A percentile compares a stretch with the other conserved stretches of the same genome.
These are phyloP conservation scores for Barbatosphaeria neglecta DNA, from an alignment of 495 filamentous ascomycete species.

Conservation along the genomic window DNA sequence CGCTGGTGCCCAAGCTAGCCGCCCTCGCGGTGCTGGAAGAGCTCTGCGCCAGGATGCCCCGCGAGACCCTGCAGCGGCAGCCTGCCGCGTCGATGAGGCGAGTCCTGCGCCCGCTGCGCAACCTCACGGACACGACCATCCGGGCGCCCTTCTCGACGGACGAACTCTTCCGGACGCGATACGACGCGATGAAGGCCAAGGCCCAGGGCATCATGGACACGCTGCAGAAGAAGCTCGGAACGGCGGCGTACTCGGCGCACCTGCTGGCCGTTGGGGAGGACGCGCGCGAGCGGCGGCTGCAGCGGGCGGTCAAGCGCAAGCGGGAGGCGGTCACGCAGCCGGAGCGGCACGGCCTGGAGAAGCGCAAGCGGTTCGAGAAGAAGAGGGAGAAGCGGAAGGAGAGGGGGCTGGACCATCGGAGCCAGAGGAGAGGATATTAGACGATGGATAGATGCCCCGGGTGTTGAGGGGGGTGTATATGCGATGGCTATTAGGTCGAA, in stretches of 20 bases:
- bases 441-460: not conserved
- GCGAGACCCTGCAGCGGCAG: conserved; percentile 42
- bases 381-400: conserved; percentile 76
- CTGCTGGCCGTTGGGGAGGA: conserved; percentile 56
- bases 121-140: conserved; percentile 70
- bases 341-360: conserved; percentile 63
- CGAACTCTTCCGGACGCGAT: conserved; percentile 50
- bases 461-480: too few relatives aligned
- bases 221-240: conserved; percentile 77
- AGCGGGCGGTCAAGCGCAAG: conserved; percentile 66
- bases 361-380: conserved; percentile 74
- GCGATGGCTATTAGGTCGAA: too few relatives aligned
- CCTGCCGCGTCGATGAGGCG: conserved; percentile 44
- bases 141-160: conserved; percentile 54
- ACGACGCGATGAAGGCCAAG: conserved; percentile 54
- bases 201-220: conserved; percentile 60
- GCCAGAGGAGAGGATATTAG: conserved; percentile 35
- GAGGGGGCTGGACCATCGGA: conserved; percentile 55
- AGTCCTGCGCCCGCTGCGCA: conserved; percentile 69
- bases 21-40: conserved; percentile 58
- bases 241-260: conserved; percentile 57
- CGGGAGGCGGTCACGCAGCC: conserved; percentile 76
- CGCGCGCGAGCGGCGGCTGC: conserved; percentile 57
- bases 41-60: conserved; percentile 45
- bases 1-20: conserved; percentile 61